These are phyloP conservation scores for Datisca glomerata DNA, from an alignment of 306 rosid species.

Conservation along the genomic window DNA sequence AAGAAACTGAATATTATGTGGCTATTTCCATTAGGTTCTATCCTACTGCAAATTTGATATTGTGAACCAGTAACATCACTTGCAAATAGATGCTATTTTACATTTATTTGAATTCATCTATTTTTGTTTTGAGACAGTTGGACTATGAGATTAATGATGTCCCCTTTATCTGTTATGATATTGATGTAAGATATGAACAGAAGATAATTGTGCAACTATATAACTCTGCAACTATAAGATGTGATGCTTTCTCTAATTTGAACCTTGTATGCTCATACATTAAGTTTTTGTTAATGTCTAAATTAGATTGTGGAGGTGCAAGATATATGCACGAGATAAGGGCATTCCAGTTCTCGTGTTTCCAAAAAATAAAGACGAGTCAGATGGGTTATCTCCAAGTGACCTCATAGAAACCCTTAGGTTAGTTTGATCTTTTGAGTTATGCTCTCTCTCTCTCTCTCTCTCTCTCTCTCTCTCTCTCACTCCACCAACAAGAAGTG, in stretches of 20 bases:
- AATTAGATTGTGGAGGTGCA: conserved; percentile 85
- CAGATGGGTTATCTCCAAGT: conserved; percentile 41
- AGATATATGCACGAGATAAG: conserved; percentile 55
- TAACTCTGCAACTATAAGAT: not conserved
- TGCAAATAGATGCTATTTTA: not conserved
- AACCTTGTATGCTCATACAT: not conserved
- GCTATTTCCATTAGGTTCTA: too few relatives aligned
- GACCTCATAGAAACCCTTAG: conserved; percentile 53
- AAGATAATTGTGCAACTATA: not conserved
- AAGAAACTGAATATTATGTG: too few relatives aligned
- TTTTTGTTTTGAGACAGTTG: too few relatives aligned
- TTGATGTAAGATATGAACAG: too few relatives aligned
- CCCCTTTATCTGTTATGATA: too few relatives aligned
- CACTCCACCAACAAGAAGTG: too few relatives aligned
- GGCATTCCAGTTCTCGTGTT: conserved; percentile 59
- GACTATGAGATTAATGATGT: too few relatives aligned
- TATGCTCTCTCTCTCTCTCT: not conserved
- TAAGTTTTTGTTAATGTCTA: not conserved
- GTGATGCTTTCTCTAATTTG: not conserved
- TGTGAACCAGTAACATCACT: not conserved
- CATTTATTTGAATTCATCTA: not conserved
- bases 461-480: too few relatives aligned
- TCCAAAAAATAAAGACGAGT: conserved; percentile 41
- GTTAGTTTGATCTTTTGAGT: conserved; percentile 21
- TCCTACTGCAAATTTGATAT: too few relatives aligned